Percentiles rank a stretch among this genome's conserved stretches.
phyloP scores from a whole-genome alignment of 2,329 filamentous ascomycete species.

The Macrophomina tecta region DNA sequence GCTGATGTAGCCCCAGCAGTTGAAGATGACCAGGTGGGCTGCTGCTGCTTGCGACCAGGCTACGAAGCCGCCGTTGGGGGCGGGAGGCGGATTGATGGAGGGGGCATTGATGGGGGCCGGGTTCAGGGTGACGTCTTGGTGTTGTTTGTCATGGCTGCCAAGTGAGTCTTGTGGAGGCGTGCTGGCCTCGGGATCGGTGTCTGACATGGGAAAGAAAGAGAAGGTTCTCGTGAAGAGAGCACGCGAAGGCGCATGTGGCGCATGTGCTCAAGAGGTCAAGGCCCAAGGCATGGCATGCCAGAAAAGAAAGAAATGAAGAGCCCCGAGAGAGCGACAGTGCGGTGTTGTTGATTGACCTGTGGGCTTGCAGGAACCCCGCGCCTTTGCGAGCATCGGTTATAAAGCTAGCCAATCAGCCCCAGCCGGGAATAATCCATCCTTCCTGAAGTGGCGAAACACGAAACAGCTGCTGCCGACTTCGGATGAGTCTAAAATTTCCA shows the following conservation, averaged over 20 bases:
- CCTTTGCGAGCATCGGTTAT: not conserved
- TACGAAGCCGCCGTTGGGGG: conserved; percentile 56
- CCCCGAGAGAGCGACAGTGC: not conserved
- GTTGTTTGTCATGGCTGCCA: not conserved
- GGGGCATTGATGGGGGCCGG: conserved; percentile 8
- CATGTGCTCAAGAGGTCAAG: no score
- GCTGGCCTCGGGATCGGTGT: not conserved
- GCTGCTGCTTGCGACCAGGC: conserved; percentile 54
- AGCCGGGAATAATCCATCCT: not conserved
- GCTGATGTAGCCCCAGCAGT: conserved; percentile 54
- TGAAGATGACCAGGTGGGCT: conserved; percentile 29
- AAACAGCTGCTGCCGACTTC: not conserved
- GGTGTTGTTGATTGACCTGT: not conserved
- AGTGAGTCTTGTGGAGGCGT: not conserved
- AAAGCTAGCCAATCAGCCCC: not conserved
- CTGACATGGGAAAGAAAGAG: not conserved
- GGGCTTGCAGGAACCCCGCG: not conserved
- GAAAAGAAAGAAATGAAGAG: no score
- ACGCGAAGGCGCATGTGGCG: no score
- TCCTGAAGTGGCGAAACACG: not conserved
- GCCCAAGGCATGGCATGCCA: no score
- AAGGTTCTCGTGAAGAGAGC: not conserved
- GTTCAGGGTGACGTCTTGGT: not conserved
- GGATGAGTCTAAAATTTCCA: not conserved
- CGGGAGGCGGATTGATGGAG: conserved; percentile 29